Conservation (phyloP, 2,329 filamentous ascomycete genomes). For the Talaromyces sp. region DNA sequence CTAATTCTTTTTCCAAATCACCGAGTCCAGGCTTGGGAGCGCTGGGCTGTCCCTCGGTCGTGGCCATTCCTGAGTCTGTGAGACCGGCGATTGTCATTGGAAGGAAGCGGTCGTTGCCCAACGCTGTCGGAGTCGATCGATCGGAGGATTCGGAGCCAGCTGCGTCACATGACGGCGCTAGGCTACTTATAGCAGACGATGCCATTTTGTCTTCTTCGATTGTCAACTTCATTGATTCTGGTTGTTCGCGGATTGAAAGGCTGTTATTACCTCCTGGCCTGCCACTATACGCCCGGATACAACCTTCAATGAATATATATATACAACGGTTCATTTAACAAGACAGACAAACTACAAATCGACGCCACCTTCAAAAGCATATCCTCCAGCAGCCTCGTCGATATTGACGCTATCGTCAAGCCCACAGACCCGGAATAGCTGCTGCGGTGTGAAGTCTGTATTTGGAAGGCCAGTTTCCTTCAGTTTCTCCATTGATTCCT, state of each 20-base stretch:
- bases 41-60: constrained; percentile 6
- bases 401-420: constrained; percentile 35
- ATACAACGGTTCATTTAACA: not conserved
- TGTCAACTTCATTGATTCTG: not conserved
- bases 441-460: constrained; percentile 30
- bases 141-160: not conserved
- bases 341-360: not conserved
- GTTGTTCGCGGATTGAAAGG: not conserved
- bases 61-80: constrained; percentile 8
- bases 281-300: not conserved
- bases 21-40: constrained; percentile 23
- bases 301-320: not conserved
- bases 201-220: not conserved
- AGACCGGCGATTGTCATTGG: not conserved
- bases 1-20: constrained; percentile 89
- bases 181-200: not conserved
- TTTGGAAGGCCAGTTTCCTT: constrained; percentile 31
- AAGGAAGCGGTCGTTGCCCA: not conserved
- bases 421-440: constrained; percentile 39
- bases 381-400: constrained; percentile 35
- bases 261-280: not conserved
- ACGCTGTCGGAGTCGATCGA: not conserved
- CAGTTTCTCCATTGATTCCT: constrained; percentile 30
- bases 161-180: not conserved
- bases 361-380: constrained; percentile 17